Evolutionary conservation across 2,329 filamentous ascomycete genomes (phyloP), one percentile per base, ranked within the genome.

Genomic region (Ilyonectria robusta): DNA sequence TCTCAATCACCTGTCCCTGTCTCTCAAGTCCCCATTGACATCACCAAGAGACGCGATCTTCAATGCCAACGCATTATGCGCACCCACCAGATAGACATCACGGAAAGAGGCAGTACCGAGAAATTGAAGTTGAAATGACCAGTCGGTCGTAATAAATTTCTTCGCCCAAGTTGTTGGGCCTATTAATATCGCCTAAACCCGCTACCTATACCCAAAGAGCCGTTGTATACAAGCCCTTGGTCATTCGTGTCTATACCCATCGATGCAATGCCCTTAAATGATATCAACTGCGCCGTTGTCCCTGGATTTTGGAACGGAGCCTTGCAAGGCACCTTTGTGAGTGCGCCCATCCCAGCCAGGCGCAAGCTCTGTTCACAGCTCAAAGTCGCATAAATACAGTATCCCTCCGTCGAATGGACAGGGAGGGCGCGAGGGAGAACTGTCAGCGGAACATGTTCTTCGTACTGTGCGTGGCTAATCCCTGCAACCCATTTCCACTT

Each of bases 391-490:
- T 37, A 46, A 10, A 53, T 13, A 37, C 37, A 40, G 31, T 6
- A 21, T 31, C 35, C 47, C 21, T 29, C 53, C 40, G 21, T 48
- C 19, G n/a, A 23, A n/a, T n/a, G 23, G 31, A n/a, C 26, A 21
- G 37, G 53, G 51, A 53, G 62, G 50, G 21, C 21, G 19, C 8
- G 51, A 51, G 50, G 37, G 40, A 54, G 53, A n/a, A 2, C 29
- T 15, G 51, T 61, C 29, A 55, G 15, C 4, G 58, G 48, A 48
- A 58, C 46, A 55, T 48, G 31, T 66, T 35, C 42, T 13, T 60
- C 55, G 48, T 74, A 47, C 51, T 11, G 35, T 51, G 42, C 40
- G 55, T 66, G 33, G 31, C 57, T 71, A 67, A 21, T 70, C 64
- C 31, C 55, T 46, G 19, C 21, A 15, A 17, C 33, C 37, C 29